Evolutionary conservation across 495 filamentous ascomycete genomes (phyloP), one percentile per base, ranked within the genome.

Genomic region (Penicilliopsis zonata): DNA sequence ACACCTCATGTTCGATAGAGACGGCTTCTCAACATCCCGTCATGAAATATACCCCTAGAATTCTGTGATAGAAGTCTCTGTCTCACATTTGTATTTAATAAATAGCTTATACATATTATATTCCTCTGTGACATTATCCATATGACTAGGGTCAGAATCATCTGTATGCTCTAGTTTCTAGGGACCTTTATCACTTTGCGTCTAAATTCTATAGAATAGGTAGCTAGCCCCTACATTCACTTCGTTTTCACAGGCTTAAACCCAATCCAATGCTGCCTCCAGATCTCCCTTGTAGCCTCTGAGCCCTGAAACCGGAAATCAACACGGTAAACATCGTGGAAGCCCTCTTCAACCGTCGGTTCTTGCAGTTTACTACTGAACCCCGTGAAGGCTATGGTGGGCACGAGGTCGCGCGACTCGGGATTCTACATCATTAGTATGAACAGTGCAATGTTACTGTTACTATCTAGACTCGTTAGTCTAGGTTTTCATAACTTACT

Each of bases 341-440:
- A 95, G 0, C 90, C 90, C 46, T 98, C 90, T 2, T 65, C 56
- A 5, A 70, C 41, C n/a, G 63, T 64, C 5, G 86, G 90, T 42
- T 78, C 70, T 41, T 72, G 72, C 53, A 79, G 86, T 30, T 80
- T 63, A 7, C 74, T 67, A 9, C 55, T 57, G 43, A 82, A 98
- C 15, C 74, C 66, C 8, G 65, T 71, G 51, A 94, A 95, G 0
- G 90, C 88, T 26, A 90, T 64, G 13, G 69, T 70, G 1, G 86
- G 86, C 4, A 96, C 72, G 2, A 74, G 64, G 1, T 66, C 54
- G 34, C 88, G 70, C 16, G 75, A 70, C 55, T 95, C 86, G 4
- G 85, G 88, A 36, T 94, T 95, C 62, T 86, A n/a, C 21, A 23
- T 23, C 21, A 23, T 23, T n/a, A 23, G 23, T 18, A 28, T 20